Base-by-base conservation (phyloP, 805 yeast species). In the Barnettozyma botsteinii region DNA sequence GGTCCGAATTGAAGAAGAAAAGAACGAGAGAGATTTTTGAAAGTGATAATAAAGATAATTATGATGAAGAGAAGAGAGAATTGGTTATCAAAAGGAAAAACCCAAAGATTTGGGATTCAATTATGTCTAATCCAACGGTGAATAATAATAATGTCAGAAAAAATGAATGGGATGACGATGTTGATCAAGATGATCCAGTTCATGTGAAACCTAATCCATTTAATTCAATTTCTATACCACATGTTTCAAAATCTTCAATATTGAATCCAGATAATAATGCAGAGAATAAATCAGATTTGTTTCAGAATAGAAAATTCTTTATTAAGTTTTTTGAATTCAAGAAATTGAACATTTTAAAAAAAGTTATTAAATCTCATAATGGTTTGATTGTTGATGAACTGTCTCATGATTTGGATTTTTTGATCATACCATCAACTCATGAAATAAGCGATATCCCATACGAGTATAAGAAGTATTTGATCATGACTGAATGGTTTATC, bases 401-500 rank as follows among this genome's bases (percentile, higher is more conserved):
- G 6, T 23, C 28, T 12, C n/a, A 24, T 7, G 39, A 39, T 6
- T 39, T 45, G 1, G 25, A 41, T 11, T 55, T 31, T 29, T 21
- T 49, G 4, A 37, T 55, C 5, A 44, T 54, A 3, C 59, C 60
- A 6, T 52, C 57, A 6, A 37, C 45, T 28, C 51, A 35, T 21
- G 41, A 50, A 3, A 38, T 45, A 1, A 32, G 33, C 7, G 31
- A 47, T 1, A 24, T 52, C 4, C 55, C 56, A 17, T n/a, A 33
- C 7, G 24, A 37, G 15, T 37, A 22, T 6, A 46, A 45, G 6
- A 35, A 55, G 27, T 18, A 56, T 46, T 50, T 43, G 2, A 46
- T 79, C 0, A 73, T 78, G 2, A 85, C 95, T 0, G 95, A 87
- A 57, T 85, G 91, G 84, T 80, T 81, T 48, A 61, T 87, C 11